Evolutionary conservation across 2,329 filamentous ascomycete species (phyloP), one percentile per base, ranked within the genome.

Genomic region (Penicillium sp.): DNA sequence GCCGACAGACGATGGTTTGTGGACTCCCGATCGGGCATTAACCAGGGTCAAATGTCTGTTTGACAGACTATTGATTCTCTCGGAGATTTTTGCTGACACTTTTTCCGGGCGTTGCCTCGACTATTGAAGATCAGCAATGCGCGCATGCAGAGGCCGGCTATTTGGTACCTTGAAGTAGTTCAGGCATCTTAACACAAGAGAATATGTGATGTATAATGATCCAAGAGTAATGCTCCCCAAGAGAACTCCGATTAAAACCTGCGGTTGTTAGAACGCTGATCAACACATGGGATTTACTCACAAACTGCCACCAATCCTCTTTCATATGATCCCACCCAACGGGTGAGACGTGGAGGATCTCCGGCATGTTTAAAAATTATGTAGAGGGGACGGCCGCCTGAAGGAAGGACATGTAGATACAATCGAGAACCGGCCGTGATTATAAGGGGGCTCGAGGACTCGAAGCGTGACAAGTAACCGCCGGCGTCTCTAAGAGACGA

Each of bases 221-320:
- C 73, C 76, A 50, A 70, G 66, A 3, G 63, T 62, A 30, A 76
- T 63, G 57, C 73, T 71, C 3, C 68, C 67, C 13, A 78, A 56
- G 51, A 77, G 61, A 44, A 79, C 64, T 50, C 70, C 72, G 51
- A 78, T 72, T 26, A 78, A 69, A 35, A 77, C 64, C 78, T 79
- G 61, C 17, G 54, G 48, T 29, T 45, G 53, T 71, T 53, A 72
- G 66, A 55, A 57, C 15, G 29, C 29, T 13, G 47, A 52, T 29
- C 44, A 60, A 21, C 26, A 35, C 49, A 58, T 49, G 21, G 7
- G 35, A 29, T 11, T n/a, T 48, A 73, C 74, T 63, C 69, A 81
- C 79, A 71, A 73, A 76, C 63, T 80, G 77, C 79, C 78, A 81
- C 79, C 78, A 81, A 62, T 78, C 66, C 7, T 67, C 57, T 56